Evolutionary conservation across 257 asterid species (phyloP).

Genomic region (Nicotiana sylvestris): DNA sequence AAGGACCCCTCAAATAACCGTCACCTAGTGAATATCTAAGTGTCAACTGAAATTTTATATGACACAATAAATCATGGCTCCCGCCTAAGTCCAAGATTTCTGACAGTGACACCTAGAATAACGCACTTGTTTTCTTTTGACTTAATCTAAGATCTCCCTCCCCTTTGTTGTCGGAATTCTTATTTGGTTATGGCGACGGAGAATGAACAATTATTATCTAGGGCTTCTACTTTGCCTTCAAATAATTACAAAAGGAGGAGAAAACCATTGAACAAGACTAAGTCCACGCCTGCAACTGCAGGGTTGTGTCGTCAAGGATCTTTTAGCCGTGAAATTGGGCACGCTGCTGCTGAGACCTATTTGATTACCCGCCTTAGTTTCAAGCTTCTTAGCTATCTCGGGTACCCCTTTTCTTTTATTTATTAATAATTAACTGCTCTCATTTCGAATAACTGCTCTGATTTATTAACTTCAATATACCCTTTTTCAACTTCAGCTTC

Average conservation of each 20-base stretch:
- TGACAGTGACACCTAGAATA: not conserved
- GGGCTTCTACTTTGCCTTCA: slow-evolving; percentile 39
- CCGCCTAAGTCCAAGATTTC: not conserved
- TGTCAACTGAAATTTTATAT: not conserved
- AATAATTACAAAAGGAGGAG: slow-evolving; percentile 39
- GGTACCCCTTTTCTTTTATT: slow-evolving; percentile 33
- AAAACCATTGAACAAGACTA: slow-evolving; percentile 29
- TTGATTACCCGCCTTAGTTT: slow-evolving; percentile 77
- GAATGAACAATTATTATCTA: slow-evolving; percentile 12
- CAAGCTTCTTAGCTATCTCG: slow-evolving; percentile 85
- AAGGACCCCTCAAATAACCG: not conserved
- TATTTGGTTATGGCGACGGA: not conserved
- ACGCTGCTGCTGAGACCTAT: slow-evolving; percentile 95
- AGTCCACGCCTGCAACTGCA: slow-evolving; percentile 36
- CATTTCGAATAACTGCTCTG: no score
- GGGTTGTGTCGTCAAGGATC: slow-evolving; percentile 50
- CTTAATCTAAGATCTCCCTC: not conserved
- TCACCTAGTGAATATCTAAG: not conserved
- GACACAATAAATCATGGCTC: not conserved
- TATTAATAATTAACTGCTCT: not conserved
- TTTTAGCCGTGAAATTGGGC: slow-evolving; percentile 68
- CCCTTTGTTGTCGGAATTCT: not conserved
- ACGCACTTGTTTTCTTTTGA: not conserved
- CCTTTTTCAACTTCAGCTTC: no score
- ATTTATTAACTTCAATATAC: no score